Conservation (phyloP, 2,329 filamentous ascomycete species). For the Cryoendolithus antarcticus region DNA sequence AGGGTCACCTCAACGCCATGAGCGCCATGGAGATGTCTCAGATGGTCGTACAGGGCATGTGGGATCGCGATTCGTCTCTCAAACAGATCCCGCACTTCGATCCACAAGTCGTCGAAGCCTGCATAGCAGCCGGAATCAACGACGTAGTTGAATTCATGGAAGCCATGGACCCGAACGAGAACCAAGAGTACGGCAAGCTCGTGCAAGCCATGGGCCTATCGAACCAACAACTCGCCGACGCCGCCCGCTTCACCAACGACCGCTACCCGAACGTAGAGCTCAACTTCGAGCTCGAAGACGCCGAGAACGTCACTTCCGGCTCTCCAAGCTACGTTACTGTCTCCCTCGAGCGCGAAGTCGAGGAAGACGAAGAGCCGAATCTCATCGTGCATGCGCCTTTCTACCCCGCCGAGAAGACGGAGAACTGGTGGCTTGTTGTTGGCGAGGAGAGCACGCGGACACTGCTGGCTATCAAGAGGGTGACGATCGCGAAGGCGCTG, state of each 20-base stretch:
- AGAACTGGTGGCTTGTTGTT: conserved; percentile 98
- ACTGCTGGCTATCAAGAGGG: conserved; percentile 83
- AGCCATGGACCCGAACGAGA: conserved; percentile 92
- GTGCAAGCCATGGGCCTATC: conserved; percentile 67
- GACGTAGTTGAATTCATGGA: conserved; percentile 98
- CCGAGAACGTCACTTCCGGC: conserved; percentile 66
- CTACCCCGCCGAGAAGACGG: conserved; percentile 81
- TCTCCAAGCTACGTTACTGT: conserved; percentile 73
- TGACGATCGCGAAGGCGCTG: conserved; percentile 70
- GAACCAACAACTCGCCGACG: conserved; percentile 71
- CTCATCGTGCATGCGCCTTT: conserved; percentile 87
- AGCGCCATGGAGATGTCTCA: conserved; percentile 98
- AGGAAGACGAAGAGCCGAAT: conserved; percentile 61
- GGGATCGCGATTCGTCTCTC: conserved; percentile 91
- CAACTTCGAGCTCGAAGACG: conserved; percentile 73
- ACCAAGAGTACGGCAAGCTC: conserved; percentile 64
- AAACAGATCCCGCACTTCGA: conserved; percentile 97
- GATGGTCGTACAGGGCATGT: conserved; percentile 98
- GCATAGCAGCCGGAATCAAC: conserved; percentile 69
- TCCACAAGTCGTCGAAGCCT: conserved; percentile 68
- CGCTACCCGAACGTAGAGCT: conserved; percentile 94
- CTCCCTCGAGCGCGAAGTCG: conserved; percentile 69
- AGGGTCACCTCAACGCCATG: conserved; percentile 94
- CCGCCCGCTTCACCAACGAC: conserved; percentile 85
- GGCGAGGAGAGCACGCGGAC: conserved; percentile 83